Base-by-base conservation (phyloP, 2,329 filamentous ascomycete species). In the Akanthomyces uredinophilus region DNA sequence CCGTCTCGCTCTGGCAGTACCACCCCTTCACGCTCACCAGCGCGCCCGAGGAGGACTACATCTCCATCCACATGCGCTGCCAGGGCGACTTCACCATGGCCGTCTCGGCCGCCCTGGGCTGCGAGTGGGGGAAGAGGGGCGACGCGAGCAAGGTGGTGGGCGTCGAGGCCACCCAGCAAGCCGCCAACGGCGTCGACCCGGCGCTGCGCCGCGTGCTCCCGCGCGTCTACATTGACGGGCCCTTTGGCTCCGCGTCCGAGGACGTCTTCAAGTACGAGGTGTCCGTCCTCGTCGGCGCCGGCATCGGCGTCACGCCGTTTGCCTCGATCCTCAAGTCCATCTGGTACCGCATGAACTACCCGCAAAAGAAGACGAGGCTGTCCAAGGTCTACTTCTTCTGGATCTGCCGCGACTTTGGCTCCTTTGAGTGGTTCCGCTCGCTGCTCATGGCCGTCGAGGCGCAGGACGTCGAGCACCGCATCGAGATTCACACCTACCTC, bases 321-420 rank as follows among this genome's bases (percentile, higher is more conserved):
- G 90, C 90, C 14, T 92, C 89, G 0, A 93, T 94, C 68, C 82
- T 94, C 71, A 96, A 96, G 81, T 92, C 89, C 59, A 94, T 96
- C 76, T 96, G 91, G 91, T 96, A 95, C 79, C 86, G 91, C 55
- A 92, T 94, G 88, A 94, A 92, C 81, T 93, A 91, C 76, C 89
- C 89, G 3, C 87, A 91, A 73, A 85, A 88, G 75, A 89, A 89
- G 77, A 93, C 90, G 3, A 83, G 90, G 4, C 81, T 96, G 49
- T 83, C 87, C 70, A 96, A 95, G 75, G 90, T 96, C 27, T 96
- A 95, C 79, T 95, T 95, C 80, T 92, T 95, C 83, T 95, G 91
- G 91, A 87, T 95, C 65, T 94, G 91, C 80, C 84, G 91, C 74
- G 91, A 95, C 75, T 94, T 94, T 70, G 90, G 88, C 39, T 92